Evolutionary conservation across 1,284 basidiomycete species (phyloP), one percentile per base, ranked within the genome.

Genomic region (Trametes polyzona): DNA sequence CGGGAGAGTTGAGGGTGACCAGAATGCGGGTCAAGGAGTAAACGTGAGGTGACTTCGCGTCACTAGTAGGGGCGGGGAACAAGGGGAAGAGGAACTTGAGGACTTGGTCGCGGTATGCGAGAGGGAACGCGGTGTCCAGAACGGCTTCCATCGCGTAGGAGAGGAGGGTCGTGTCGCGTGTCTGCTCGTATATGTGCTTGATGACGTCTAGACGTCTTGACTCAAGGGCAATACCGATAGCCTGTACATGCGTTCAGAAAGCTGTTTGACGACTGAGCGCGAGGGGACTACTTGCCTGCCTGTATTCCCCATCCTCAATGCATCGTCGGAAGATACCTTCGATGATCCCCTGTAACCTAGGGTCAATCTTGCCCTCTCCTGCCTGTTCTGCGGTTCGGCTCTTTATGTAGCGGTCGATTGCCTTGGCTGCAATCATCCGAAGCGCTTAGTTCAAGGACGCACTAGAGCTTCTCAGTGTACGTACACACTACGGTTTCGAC

Each of bases 181-280:
- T 92, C 68, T 80, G 79, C 33, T 83, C 73, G 71, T 90, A 94
- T 49, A 96, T 86, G 39, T 83, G 79, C 60, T 88, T 82, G 65
- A 98, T 86, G 32, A 97, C 79, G 66, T 97, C 95, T 16, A 97
- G 78, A 49, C 95, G 86, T 59, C 82, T 88, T 21, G 95, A 88
- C 68, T 97, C 95, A 7, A 98, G 82, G 0, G 95, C 95, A 65
- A 98, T 92, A 41, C 96, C 96, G 61, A 97, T 89, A 3, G 94
- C 94, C 92, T 96, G 65, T 8, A 37, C 42, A 4, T 33, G 30
- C 24, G 11, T 47, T 63, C 27, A 54, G 47, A 40, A 47, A 51
- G 16, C 14, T 30, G 44, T 9, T 29, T 42, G 21, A 21, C 56
- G n/a, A 35, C 47, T 26, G 26, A 42, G 32, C 12, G n/a, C 6